phyloP scores from a whole-genome alignment of 2,329 filamentous ascomycete species.

The Colletotrichum scovillei region DNA sequence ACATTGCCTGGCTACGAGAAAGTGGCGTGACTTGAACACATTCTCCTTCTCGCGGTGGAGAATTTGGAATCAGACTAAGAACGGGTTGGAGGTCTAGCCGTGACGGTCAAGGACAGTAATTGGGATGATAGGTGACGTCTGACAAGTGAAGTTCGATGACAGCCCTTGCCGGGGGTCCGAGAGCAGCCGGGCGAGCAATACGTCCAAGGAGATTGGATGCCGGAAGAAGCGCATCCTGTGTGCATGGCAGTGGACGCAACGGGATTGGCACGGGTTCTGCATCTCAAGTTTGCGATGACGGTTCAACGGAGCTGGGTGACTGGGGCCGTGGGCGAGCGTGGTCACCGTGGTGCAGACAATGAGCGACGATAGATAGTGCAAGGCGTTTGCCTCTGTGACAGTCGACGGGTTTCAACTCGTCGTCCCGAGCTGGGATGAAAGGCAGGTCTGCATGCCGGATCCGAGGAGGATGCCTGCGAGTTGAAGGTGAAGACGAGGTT shows the following conservation, averaged over 20 bases:
- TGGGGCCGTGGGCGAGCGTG: too few species aligned
- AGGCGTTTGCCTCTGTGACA: conserved; percentile 17
- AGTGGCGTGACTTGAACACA: conserved; percentile 16
- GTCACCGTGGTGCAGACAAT: not conserved
- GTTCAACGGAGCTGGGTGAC: not conserved
- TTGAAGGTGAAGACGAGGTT: not conserved
- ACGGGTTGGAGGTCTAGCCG: conserved; percentile 1
- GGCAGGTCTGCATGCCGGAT: conserved; percentile 12
- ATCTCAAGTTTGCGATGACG: conserved; percentile 15
- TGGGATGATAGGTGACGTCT: conserved; percentile 28
- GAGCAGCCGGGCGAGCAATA: not conserved
- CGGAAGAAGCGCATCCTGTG: not conserved
- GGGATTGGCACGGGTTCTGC: conserved; percentile 30
- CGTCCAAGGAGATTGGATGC: conserved; percentile 4
- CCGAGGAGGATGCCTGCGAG: conserved; percentile 22
- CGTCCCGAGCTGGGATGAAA: conserved; percentile 30
- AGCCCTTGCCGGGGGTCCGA: conserved; percentile 16
- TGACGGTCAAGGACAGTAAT: not conserved
- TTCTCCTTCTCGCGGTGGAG: not conserved
- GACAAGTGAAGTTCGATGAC: conserved; percentile 7
- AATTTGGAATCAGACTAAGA: not conserved
- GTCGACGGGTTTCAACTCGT: conserved; percentile 28
- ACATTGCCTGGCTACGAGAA: not conserved
- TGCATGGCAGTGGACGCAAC: conserved; percentile 3
- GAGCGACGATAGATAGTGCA: not conserved